Base-by-base conservation (phyloP, 768 basidiomycete species). In the Lactifluus volemus region DNA sequence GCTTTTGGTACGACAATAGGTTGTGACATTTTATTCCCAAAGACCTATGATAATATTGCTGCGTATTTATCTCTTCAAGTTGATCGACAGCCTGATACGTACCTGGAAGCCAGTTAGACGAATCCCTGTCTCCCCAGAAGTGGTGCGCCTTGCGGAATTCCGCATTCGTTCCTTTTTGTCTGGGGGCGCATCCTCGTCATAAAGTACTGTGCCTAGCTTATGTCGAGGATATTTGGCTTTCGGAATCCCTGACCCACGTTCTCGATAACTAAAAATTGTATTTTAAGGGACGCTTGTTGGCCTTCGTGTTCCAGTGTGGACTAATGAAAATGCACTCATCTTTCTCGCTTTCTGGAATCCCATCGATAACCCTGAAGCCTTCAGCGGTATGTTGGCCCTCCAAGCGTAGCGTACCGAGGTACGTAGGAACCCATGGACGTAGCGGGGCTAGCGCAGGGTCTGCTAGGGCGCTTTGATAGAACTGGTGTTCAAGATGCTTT, bases 71-170 rank as follows among this genome's bases (percentile, higher is more conserved):
- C 54, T n/a, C 38, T n/a, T 5, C 1, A 42, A 50, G 36, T 9
- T 5, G 29, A 11, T 9, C 30, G 19, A 30, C 4, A 49, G 5
- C 34, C 42, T 38, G 56, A 57, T 36, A 70, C 80, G 55, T 65
- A 93, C 96, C 78, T 93, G 90, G 72, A 92, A 98, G 7, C 91
- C 97, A 2, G 94, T 97, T 52, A 98, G 72, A 42, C 91, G 74
- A 4, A 98, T 63, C 0, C 96, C 97, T 0, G 85, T 88, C 71
- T 84, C 81, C 2, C 78, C 70, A 10, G 83, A 87, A 1, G 96
- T 98, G 0, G 90, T 86, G 10, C 79, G 73, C 32, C 73, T 76
- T 1, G 92, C 92, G 1, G 79, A 77, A 67, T 82, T 78, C 58
- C 80, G 75, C 94, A 95, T 94, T 29, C 89, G 83, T 44, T 74